phyloP scores from a whole-genome alignment of 192 early-diverging fungal species.

The Dispira simplex region DNA sequence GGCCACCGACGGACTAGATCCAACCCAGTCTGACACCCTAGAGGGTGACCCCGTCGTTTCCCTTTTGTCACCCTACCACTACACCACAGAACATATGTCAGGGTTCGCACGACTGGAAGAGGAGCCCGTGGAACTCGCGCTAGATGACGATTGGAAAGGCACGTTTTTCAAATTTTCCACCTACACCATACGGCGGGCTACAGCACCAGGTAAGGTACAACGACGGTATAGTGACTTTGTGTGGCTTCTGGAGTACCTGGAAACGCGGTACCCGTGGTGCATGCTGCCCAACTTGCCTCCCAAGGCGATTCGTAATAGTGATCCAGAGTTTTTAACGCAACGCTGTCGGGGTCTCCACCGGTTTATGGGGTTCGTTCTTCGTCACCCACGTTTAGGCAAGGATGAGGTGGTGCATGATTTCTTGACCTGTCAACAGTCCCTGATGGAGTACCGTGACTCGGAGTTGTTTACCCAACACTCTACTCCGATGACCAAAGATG shows the following conservation, averaged over 20 bases:
- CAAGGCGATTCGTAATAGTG: conserved; percentile 68
- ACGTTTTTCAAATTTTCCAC: conserved; percentile 73
- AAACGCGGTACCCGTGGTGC: conserved; percentile 66
- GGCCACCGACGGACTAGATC: no score
- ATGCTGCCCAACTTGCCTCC: conserved; percentile 74
- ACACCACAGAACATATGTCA: neutral
- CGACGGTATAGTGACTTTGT: conserved; percentile 87
- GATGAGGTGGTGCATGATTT: conserved; percentile 25
- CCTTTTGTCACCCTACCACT: neutral
- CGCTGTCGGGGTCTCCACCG: conserved; percentile 49
- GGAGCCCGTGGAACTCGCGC: conserved; percentile 29
- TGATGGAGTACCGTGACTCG: neutral
- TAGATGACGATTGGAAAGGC: conserved; percentile 40
- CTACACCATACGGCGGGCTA: conserved; percentile 46
- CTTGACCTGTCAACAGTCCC: neutral
- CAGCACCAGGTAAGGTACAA: conserved; percentile 35
- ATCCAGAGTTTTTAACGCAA: conserved; percentile 52
- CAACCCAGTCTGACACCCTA: neutral
- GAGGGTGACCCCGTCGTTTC: neutral
- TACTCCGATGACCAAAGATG: neutral
- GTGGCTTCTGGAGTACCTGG: conserved; percentile 68
- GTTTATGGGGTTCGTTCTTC: conserved; percentile 56
- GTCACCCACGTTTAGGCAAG: conserved; percentile 53
- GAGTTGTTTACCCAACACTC: neutral
- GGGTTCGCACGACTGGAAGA: conserved; percentile 22